Evolutionary conservation across 2,329 filamentous ascomycete species (phyloP), one percentile per base, ranked within the genome.

Genomic region (Sporothrix pseudoabietina): DNA sequence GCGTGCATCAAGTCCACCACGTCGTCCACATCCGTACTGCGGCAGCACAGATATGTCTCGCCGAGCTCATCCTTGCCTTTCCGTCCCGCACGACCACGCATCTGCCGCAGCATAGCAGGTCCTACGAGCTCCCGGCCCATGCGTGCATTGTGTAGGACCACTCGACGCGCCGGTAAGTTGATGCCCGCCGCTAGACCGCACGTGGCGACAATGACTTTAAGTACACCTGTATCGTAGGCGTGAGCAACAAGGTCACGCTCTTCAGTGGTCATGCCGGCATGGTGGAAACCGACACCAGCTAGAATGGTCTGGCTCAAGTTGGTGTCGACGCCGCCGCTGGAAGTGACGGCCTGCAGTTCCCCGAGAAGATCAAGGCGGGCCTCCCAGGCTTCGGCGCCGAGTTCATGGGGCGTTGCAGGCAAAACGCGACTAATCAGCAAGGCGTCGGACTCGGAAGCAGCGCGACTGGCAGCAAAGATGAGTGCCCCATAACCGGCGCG

Each of bases 141-240:
- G 55, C 90, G 87, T 41, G 90, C 91, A 75, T 89, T 91, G 78
- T 93, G 91, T 35, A 93, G 85, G 74, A 94, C 93, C 0, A 94
- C 92, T 76, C 92, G 85, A 71, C 92, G 85, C 8, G 92, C 92
- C 16, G 87, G 87, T 78, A 94, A 82, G 80, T 94, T 94, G 74
- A 94, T 93, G n/a, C 92, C 92, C 16, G 92, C 92, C n/a, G 92
- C 92, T 73, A 94, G 85, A 78, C 91, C 93, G 77, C 91, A 94
- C 1, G 92, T 94, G 52, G 92, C 92, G 19, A 93, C 89, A 71
- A 93, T 90, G 0, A 93, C 88, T 76, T 91, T 90, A 22, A 94
- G 79, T 5, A 87, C 83, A 0, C 92, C 91, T 54, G 83, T 80
- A 78, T 94, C 92, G 76, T 93, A 94, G 14, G 91, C 91, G 49